Base-by-base conservation (phyloP, 331 rosid species). In the Arachis monticola region DNA sequence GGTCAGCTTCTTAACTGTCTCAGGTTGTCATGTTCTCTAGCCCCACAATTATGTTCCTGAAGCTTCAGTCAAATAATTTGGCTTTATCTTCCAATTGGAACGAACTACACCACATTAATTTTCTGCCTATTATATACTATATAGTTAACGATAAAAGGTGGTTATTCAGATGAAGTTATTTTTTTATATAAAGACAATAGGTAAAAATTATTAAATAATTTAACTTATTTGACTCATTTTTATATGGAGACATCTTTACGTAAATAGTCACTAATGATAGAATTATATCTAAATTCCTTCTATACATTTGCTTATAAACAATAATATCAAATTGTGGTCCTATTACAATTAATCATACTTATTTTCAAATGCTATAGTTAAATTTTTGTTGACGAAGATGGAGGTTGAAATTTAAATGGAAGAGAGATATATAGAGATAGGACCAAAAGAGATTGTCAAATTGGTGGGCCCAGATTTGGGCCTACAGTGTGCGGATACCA, bases 401-500 rank as follows among this genome's bases (percentile, higher is more conserved):
- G 8, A n/a, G 74, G 13, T 32, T 9, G n/a, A 10, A 50, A 30
- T 50, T 52, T 62, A 44, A 74, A 64, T 4, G 13, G 35, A 52
- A 69, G 32, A 60, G 56, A 35, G 40, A 35, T 35, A 35, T 35
- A 35, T 35, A 35, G 40, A 35, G 40, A 35, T 35, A 35, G 14
- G 11, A 6, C 56, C 27, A 1, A 7, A 11, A 2, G 11, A 9
- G 12, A 52, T 17, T 75, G 50, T 53, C 73, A 64, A 56, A 41
- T 27, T 12, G 40, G 50, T 65, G 79, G 65, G 79, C 72, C 57
- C 4, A n/a, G 2, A 12, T 5, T 9, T 74, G 78, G 78, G 78
- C 72, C 79, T 10, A 47, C 17, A 2, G 10, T 10, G 3, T 17
- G 31, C 10, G 8, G 1, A 57, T 9, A 60, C 22, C 44, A 60